A percentile compares a stretch with the other conserved stretches of the same genome.
Evolutionary conservation across 345 rosid genomes (phyloP).

Genomic region (Linum tenue): DNA sequence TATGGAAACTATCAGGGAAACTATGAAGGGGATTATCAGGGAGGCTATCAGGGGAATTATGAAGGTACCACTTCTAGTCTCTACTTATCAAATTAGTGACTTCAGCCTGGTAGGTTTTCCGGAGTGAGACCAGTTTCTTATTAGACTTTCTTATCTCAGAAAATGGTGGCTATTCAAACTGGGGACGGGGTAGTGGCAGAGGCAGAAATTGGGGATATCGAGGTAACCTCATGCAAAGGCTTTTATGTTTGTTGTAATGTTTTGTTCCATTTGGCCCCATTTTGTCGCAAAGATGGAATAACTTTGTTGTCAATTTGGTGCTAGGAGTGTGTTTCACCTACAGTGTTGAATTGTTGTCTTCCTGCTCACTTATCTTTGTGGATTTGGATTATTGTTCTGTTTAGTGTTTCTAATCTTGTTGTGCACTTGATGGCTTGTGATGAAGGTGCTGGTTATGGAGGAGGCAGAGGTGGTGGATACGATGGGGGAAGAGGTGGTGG

Average conservation of each 20-base stretch:
- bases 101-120: neutral
- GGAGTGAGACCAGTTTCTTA: neutral
- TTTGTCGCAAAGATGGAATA: neutral
- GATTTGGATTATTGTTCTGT: neutral
- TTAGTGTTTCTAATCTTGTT: neutral
- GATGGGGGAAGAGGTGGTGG: neutral
- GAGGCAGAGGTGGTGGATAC: neutral
- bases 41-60: neutral
- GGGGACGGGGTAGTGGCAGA: conserved; percentile 41
- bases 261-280: conserved; percentile 35
- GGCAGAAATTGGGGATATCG: conserved; percentile 38
- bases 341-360: neutral
- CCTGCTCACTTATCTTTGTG: neutral
- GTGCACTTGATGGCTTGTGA: neutral
- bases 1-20: conserved; percentile 37
- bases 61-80: neutral
- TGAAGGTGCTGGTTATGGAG: neutral
- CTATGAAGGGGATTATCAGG: conserved; percentile 1
- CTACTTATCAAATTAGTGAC: neutral
- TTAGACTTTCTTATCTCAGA: conserved; percentile 16
- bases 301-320: no score
- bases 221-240: conserved; percentile 24
- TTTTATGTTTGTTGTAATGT: conserved; percentile 8
- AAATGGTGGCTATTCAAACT: conserved; percentile 34
- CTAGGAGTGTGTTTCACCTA: neutral